Evolutionary conservation across 305 asterid genomes (phyloP).

Genomic region (Petunia hybrid): DNA sequence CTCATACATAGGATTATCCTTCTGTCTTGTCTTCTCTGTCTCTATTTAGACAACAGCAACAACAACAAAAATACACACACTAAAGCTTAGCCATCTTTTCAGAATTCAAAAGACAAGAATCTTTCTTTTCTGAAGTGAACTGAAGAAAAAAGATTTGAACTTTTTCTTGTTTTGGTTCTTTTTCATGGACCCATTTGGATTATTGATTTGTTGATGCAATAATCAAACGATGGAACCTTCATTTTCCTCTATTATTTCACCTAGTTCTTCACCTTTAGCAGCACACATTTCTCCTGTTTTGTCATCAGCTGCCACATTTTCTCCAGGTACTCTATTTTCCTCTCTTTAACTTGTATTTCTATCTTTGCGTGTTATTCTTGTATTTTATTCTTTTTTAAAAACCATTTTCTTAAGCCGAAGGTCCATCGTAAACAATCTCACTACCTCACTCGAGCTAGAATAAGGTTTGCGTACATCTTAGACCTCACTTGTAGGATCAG

Average conservation of each 20-base stretch:
- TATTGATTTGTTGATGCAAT: conserved; percentile 30
- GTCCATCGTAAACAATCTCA: no score
- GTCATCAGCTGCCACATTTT: conserved; percentile 39
- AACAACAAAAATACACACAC: neutral
- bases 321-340: conserved; percentile 47
- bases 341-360: neutral
- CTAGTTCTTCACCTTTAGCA: conserved; percentile 35
- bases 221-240: conserved; percentile 38
- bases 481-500: no score
- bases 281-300: conserved; percentile 37
- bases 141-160: neutral
- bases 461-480: no score
- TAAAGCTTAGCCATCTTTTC: neutral
- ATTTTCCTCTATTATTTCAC: conserved; percentile 15
- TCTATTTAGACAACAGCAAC: neutral
- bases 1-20: neutral
- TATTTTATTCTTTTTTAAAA: no score
- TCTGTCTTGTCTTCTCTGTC: neutral
- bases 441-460: no score
- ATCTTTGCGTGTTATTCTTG: no score
- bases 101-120: neutral
- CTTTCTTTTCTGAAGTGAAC: neutral
- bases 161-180: conserved; percentile 32
- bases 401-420: no score
- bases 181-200: conserved; percentile 35